Conservation (phyloP, 2,329 filamentous ascomycete genomes). For the Rhynchosporium secalis region DNA sequence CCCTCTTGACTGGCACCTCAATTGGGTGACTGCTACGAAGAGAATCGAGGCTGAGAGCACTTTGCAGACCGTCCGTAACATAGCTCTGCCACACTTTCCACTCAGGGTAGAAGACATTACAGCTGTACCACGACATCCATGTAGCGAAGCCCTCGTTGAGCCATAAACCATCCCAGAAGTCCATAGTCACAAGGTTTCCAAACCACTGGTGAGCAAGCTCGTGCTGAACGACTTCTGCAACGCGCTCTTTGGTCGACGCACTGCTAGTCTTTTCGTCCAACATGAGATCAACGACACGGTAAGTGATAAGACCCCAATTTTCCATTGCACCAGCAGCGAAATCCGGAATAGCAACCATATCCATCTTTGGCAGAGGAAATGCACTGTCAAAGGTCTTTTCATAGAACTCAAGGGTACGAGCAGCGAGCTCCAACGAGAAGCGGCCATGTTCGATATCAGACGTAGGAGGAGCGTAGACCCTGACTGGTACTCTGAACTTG, state of each 20-base stretch:
- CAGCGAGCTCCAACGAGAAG: slow-evolving; percentile 87
- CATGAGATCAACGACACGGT: slow-evolving; percentile 86
- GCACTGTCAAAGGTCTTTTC: slow-evolving; percentile 89
- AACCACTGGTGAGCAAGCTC: slow-evolving; percentile 99
- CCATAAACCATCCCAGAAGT: slow-evolving; percentile 98
- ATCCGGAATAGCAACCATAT: slow-evolving; percentile 94
- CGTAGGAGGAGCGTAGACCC: slow-evolving; percentile 90
- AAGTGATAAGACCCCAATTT: slow-evolving; percentile 96
- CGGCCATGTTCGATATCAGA: slow-evolving; percentile 87
- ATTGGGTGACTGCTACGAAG: slow-evolving; percentile 94
- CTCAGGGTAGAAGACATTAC: slow-evolving; percentile 93
- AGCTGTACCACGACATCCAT: slow-evolving; percentile 92
- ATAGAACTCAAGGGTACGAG: slow-evolving; percentile 88
- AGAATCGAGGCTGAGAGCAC: slow-evolving; percentile 84
- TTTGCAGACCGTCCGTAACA: slow-evolving; percentile 88
- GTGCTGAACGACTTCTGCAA: slow-evolving; percentile 95
- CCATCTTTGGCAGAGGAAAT: slow-evolving; percentile 91
- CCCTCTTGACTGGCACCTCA: slow-evolving; percentile 91
- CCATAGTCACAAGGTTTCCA: slow-evolving; percentile 95
- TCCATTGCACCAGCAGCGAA: slow-evolving; percentile 95
- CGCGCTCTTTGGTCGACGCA: slow-evolving; percentile 85
- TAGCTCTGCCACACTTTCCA: slow-evolving; percentile 99
- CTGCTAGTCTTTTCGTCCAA: slow-evolving; percentile 90
- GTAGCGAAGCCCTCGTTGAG: slow-evolving; percentile 92
- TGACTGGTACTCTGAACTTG: slow-evolving; percentile 84